These are phyloP conservation scores for Talaromyces sp. DNA, from an alignment of 2,329 filamentous ascomycete genomes.

Conservation along the genomic window DNA sequence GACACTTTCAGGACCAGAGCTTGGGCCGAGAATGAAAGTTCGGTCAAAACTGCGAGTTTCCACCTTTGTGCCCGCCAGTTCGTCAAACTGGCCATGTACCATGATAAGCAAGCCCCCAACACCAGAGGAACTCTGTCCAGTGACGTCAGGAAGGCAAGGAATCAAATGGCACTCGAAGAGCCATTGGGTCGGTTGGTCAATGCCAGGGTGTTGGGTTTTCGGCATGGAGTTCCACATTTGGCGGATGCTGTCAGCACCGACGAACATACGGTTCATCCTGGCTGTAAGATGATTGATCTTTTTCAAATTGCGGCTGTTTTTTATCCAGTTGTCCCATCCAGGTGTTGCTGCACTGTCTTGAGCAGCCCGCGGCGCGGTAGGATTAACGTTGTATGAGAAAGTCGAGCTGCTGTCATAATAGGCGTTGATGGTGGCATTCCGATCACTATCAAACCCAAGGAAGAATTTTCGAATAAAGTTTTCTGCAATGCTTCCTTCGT, in stretches of 20 bases:
- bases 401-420: slow-evolving; percentile 72
- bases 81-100: slow-evolving; percentile 80
- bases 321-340: slow-evolving; percentile 68
- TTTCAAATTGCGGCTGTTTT: slow-evolving; percentile 70
- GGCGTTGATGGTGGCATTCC: slow-evolving; percentile 54
- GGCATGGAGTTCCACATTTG: slow-evolving; percentile 67
- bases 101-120: slow-evolving; percentile 74
- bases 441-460: slow-evolving; percentile 65
- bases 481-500: slow-evolving; percentile 68
- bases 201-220: slow-evolving; percentile 66
- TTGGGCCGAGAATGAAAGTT: slow-evolving; percentile 73
- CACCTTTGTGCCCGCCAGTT: slow-evolving; percentile 56
- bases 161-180: slow-evolving; percentile 76
- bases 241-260: slow-evolving; percentile 60
- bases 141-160: slow-evolving; percentile 64
- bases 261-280: slow-evolving; percentile 61
- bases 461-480: slow-evolving; percentile 73
- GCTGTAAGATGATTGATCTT: slow-evolving; percentile 59
- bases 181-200: slow-evolving; percentile 64
- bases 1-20: slow-evolving; percentile 59
- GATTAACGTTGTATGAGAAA: slow-evolving; percentile 72
- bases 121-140: slow-evolving; percentile 56
- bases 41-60: slow-evolving; percentile 73
- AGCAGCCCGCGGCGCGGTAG: slow-evolving; percentile 47
- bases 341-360: slow-evolving; percentile 39